These are phyloP conservation scores for Bullera alba DNA, from an alignment of 768 basidiomycete genomes.

Conservation along the genomic window DNA sequence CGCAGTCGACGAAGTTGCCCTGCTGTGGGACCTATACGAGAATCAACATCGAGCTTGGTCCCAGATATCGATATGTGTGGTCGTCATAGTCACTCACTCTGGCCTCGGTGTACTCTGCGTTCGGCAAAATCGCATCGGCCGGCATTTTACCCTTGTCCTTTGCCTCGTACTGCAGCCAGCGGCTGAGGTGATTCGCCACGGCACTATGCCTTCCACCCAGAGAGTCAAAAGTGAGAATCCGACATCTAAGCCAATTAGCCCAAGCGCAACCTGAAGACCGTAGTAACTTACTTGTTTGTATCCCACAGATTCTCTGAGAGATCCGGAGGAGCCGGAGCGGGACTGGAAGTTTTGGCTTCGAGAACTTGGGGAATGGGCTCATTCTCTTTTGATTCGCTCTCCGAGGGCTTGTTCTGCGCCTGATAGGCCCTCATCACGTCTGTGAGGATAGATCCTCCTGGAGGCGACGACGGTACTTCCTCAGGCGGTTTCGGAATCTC, in stretches of 20 bases:
- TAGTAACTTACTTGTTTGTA: constrained; percentile 7
- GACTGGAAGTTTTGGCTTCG: not conserved
- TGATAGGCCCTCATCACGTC: too few species aligned
- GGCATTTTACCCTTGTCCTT: constrained; percentile 55
- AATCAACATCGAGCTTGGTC: too few species aligned
- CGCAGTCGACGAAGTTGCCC: constrained; percentile 86
- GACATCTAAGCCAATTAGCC: constrained; percentile 39
- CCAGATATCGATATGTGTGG: not conserved
- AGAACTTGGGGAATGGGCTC: constrained; percentile 1
- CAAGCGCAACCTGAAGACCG: too few species aligned
- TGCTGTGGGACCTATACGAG: constrained; percentile 72
- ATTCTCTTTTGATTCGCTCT: not conserved
- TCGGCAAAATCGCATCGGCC: constrained; percentile 41
- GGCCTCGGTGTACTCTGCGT: constrained; percentile 53
- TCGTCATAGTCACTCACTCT: constrained; percentile 48
- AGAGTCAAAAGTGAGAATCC: constrained; percentile 85
- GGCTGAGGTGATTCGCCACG: constrained; percentile 56
- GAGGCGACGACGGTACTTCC: too few species aligned
- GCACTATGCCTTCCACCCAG: constrained; percentile 65
- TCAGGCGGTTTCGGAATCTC: too few species aligned
- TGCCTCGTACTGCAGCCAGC: constrained; percentile 73
- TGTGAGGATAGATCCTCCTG: too few species aligned
- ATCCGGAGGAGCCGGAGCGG: not conserved
- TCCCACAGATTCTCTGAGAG: too few species aligned
- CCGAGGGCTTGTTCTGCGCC: not conserved